Conservation (phyloP, 768 basidiomycete genomes). For the Calocybe indica region DNA sequence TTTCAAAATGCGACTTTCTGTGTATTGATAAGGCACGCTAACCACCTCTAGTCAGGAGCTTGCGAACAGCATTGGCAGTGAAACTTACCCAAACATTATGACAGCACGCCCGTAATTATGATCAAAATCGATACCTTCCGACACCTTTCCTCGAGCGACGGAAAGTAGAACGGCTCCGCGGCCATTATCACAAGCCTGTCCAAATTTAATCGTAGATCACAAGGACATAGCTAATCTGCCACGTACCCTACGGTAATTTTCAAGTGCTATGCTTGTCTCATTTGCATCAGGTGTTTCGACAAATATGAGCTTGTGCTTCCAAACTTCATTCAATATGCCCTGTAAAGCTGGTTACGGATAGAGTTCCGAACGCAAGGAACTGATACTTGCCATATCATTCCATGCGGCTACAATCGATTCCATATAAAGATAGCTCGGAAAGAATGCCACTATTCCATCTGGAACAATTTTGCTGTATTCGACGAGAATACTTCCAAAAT, state of each 20-base stretch:
- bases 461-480: conserved; percentile 98
- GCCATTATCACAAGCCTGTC: conserved; percentile 95
- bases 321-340: conserved; percentile 98
- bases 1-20: conserved; percentile 94
- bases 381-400: conserved; percentile 92
- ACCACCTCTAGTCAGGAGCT: conserved; percentile 9
- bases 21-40: conserved; percentile 96
- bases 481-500: conserved; percentile 96
- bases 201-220: conserved; percentile 1
- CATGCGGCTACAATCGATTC: conserved; percentile 99
- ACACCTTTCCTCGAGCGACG: conserved; percentile 97
- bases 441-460: conserved; percentile 98
- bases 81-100: conserved; percentile 93
- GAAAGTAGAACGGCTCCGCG: conserved; percentile 94
- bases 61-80: neutral
- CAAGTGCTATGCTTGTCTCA: conserved; percentile 95
- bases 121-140: conserved; percentile 99
- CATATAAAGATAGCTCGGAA: conserved; percentile 99
- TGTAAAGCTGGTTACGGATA: conserved; percentile 24
- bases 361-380: neutral
- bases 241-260: conserved; percentile 89
- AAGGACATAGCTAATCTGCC: neutral
- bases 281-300: conserved; percentile 99
- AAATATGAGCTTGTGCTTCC: conserved; percentile 99
- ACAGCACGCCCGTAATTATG: conserved; percentile 99